These are phyloP conservation scores for Tranzscheliella williamsii DNA, from an alignment of 1,284 basidiomycete species.

Conservation along the genomic window DNA sequence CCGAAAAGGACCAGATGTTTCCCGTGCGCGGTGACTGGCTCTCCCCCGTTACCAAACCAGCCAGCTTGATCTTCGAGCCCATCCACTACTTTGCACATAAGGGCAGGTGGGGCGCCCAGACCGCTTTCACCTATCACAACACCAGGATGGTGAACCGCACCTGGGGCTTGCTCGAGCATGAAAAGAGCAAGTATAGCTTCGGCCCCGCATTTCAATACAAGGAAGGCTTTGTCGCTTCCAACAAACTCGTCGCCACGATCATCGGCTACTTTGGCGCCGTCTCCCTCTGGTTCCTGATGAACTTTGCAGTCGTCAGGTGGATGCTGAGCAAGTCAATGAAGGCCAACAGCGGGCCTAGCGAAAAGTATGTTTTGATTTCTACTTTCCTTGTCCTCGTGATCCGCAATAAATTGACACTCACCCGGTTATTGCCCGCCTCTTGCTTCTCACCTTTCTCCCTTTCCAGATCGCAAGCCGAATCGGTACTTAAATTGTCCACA, in stretches of 20 bases:
- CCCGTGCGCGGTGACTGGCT: slow-evolving; percentile 21
- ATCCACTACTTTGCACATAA: slow-evolving; percentile 64
- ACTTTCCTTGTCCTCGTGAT: too few relatives aligned
- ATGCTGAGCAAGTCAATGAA: slow-evolving; percentile 6
- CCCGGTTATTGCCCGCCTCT: too few relatives aligned
- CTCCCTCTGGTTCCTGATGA: slow-evolving; percentile 45
- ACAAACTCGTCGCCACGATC: slow-evolving; percentile 64
- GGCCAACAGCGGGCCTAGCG: slow-evolving; percentile 17
- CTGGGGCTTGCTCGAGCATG: slow-evolving; percentile 70
- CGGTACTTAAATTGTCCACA: slow-evolving; percentile 12
- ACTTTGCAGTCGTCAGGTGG: slow-evolving; percentile 9
- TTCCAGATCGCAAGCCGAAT: not conserved
- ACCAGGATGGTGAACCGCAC: slow-evolving; percentile 75
- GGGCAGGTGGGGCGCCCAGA: slow-evolving; percentile 67
- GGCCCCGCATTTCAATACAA: slow-evolving; percentile 71
- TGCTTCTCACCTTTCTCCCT: not conserved
- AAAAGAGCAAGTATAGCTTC: slow-evolving; percentile 37
- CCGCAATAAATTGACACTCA: too few relatives aligned
- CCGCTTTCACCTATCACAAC: slow-evolving; percentile 71
- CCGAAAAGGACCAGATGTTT: slow-evolving; percentile 18
- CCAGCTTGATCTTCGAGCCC: slow-evolving; percentile 64
- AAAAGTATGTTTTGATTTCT: slow-evolving; percentile 4
- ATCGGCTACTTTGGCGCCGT: slow-evolving; percentile 62
- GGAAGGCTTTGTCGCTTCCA: slow-evolving; percentile 69
- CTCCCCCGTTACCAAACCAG: slow-evolving; percentile 29